Evolutionary conservation across 75 land plant genomes (phyloP).

Genomic region (Pinus albicaulis): DNA sequence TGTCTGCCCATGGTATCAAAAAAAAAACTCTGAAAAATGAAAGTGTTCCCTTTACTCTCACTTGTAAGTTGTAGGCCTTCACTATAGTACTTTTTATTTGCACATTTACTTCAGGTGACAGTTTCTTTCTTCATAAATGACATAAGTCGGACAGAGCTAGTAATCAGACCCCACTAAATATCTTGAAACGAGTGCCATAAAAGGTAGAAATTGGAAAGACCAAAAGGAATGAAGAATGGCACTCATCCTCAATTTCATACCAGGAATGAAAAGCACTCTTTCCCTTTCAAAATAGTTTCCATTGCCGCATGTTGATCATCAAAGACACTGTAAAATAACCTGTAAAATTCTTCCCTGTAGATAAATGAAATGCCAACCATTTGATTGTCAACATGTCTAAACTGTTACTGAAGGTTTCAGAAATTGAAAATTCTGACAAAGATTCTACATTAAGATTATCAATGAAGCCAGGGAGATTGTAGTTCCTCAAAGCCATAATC

Average conservation of each 20-base stretch:
- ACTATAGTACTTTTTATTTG: not conserved
- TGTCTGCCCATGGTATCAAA: not conserved
- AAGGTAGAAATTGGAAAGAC: no score
- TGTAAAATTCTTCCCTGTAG: constrained; percentile 74
- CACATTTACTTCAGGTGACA: not conserved
- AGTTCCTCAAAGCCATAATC: not conserved
- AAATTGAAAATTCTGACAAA: not conserved
- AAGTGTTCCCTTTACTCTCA: not conserved
- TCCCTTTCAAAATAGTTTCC: constrained; percentile 72
- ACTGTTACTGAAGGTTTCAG: not conserved
- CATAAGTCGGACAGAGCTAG: no score
- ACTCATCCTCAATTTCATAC: constrained; percentile 17
- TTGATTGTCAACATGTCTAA: constrained; percentile 5
- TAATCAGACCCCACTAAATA: no score
- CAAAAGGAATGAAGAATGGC: no score
- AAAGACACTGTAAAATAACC: constrained; percentile 77
- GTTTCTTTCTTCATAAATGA: not conserved
- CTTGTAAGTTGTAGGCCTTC: not conserved
- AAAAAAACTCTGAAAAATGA: no score
- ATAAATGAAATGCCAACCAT: not conserved
- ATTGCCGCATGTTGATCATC: constrained; percentile 77
- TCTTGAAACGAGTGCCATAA: no score
- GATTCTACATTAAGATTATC: not conserved
- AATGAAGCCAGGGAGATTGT: not conserved
- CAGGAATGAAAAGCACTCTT: constrained; percentile 80